phyloP scores from a whole-genome alignment of 495 filamentous ascomycete species.

The Hyaloscypha variabilis region DNA sequence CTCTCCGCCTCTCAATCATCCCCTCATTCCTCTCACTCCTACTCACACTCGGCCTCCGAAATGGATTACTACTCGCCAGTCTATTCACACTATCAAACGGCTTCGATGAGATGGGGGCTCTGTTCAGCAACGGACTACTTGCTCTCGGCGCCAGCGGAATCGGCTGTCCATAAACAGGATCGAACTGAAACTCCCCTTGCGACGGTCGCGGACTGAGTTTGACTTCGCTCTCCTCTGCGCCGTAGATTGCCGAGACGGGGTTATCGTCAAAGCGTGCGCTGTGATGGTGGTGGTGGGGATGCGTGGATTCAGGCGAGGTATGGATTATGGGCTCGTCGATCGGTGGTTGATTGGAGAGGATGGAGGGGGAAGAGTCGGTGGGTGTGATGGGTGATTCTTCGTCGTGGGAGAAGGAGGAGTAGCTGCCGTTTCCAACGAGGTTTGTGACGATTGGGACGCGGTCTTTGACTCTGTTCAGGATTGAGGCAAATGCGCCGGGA shows the following conservation, averaged over 20 bases:
- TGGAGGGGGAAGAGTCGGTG: background rate
- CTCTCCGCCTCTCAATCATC: background rate
- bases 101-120: background rate
- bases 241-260: background rate
- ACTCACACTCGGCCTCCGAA: background rate
- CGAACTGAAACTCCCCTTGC: background rate
- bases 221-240: background rate
- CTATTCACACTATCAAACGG: background rate
- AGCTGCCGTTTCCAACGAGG: conserved; percentile 1
- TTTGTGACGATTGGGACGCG: background rate
- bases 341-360: background rate
- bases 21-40: background rate
- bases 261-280: background rate
- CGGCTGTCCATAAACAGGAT: background rate
- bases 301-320: background rate
- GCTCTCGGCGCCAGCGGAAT: background rate
- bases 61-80: background rate
- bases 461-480: conserved; percentile 1
- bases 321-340: conserved; percentile 1
- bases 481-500: background rate
- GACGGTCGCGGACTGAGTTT: background rate
- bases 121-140: background rate
- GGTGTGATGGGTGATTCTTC: background rate
- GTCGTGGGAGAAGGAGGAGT: background rate
- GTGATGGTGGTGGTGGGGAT: background rate